Percentiles rank a stretch among this genome's conserved stretches.
These are phyloP conservation scores for Metarhizium album DNA, from an alignment of 2,329 filamentous ascomycete species.

Conservation along the genomic window DNA sequence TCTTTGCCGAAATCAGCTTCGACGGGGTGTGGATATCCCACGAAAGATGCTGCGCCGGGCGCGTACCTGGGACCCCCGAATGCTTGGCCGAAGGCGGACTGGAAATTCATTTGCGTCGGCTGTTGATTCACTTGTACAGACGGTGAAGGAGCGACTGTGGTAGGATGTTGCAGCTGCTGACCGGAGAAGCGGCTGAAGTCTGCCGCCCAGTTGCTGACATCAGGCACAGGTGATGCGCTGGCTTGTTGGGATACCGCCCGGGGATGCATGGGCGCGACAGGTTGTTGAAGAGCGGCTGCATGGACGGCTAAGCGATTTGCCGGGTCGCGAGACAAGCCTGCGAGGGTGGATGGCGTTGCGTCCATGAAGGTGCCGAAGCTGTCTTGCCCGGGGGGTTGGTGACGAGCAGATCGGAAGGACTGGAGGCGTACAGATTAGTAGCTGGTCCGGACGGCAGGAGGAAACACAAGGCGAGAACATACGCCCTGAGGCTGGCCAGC, in stretches of 20 bases:
- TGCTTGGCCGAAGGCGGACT: conserved; percentile 20
- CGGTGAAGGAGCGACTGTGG: conserved; percentile 7
- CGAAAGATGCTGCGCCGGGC: conserved; percentile 14
- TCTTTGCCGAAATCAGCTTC: conserved; percentile 29
- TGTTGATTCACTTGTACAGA: conserved; percentile 17
- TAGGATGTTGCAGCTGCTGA: conserved; percentile 15
- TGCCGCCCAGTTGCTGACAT: conserved; percentile 24
- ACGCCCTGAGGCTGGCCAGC: conserved; percentile 19
- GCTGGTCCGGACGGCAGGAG: too few relatives aligned
- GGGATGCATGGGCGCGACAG: neutral
- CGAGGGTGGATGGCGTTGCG: conserved; percentile 15
- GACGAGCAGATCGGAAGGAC: conserved; percentile 23
- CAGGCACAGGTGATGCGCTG: conserved; percentile 13
- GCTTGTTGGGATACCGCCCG: conserved; percentile 15
- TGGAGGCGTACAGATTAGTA: conserved; percentile 7
- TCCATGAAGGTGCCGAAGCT: conserved; percentile 26
- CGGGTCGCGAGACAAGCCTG: conserved; percentile 21
- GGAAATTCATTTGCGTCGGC: conserved; percentile 15
- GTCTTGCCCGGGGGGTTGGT: conserved; percentile 19
- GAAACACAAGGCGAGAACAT: conserved; percentile 10
- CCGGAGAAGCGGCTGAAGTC: conserved; percentile 25
- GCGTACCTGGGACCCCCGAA: conserved; percentile 18
- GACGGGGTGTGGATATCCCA: conserved; percentile 12
- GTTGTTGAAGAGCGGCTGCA: conserved; percentile 18
- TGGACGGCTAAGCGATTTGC: conserved; percentile 24